Base-by-base conservation (phyloP, 441 rosid species). In the Flueggea neowawraea region DNA sequence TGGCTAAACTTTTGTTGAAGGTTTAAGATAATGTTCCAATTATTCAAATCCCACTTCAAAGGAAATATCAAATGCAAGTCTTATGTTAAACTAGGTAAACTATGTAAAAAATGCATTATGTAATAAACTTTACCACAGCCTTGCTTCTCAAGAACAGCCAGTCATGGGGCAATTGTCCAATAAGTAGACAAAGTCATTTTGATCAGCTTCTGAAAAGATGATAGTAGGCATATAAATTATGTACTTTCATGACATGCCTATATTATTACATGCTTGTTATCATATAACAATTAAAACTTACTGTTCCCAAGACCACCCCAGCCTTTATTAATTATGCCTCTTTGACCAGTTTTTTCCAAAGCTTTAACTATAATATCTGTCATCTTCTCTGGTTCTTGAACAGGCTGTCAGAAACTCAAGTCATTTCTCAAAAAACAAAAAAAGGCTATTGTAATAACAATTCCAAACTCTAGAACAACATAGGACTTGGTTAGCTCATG, bases 221-320 rank as follows among this genome's bases (percentile, higher is more conserved):
- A 61, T n/a, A 61, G 17, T 43, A 64, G 15, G 49, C 16, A 41
- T 9, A 31, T 39, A 32, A 11, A 17, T 63, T 45, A 41, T 12
- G 51, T 49, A 50, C 50, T 10, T 12, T 47, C 50, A 47, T 47
- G 4, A 47, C 50, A 10, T 10, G 5, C 50, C 5, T 10, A 12
- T 47, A 47, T 9, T 10, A 47, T 14, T 47, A 14, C 5, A 47
- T 47, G 7, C 50, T 47, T 36, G 41, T 4, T 8, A 36, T 36
- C 41, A 36, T 36, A 22, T 36, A 36, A 3, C 41, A 36, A 36
- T 9, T 17, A 52, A 17, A 31, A 73, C 77, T 62, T 76, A 82
- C 84, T 70, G 43, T 78, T 74, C 55, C 87, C 87, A 57, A 83
- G 84, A 67, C 87, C 87, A 31, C 84, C 83, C 87, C 87, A 82